Base-by-base conservation (phyloP, 2,329 filamentous ascomycete species). In the Fusarium brachygibbosum region DNA sequence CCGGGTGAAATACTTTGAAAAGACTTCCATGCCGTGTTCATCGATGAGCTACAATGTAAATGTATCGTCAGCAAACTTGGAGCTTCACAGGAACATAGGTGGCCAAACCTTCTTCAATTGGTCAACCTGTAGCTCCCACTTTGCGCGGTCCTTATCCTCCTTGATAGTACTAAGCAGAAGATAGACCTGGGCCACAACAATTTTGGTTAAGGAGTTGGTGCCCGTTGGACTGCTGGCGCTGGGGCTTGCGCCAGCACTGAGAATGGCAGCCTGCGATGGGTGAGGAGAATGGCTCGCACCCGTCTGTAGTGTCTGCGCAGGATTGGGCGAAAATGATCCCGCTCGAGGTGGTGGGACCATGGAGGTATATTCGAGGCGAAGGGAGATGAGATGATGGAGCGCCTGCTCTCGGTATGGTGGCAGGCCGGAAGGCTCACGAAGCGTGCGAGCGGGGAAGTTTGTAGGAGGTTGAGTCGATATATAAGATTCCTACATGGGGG, bases 11-110 rank as follows among this genome's bases (percentile, higher is more conserved):
- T 96, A 98, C 85, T 94, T 97, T 65, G 93, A 90, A 80, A 94
- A 98, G 78, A 98, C 94, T 86, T 99, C 97, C 95, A 99, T 99
- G 78, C 94, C 94, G 94, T 97, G 91, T 76, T 95, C 94, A 88
- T 97, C 91, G 83, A 98, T 91, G 79, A 98, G 90, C 93, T 97
- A 58, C 42, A 46, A 40, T 40, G 48, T 13, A 25, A 38, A 42
- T 46, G 31, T 17, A 32, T 41, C n/a, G 66, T 79, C 50, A 77
- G 69, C 49, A 61, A 57, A 41, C 19, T n/a, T 19, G 23, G 38
- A 25, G 40, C 10, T 37, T 19, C 4, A 28, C 29, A 57, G 21
- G 31, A 46, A 46, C 32, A 42, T 31, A 23, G 31, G 21, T 63
- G 41, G 44, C 50, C 34, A 78, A 84, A 97, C 94, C 88, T 97